Conservation (phyloP, 805 yeast species). For the Cyberlindnera japonica region DNA sequence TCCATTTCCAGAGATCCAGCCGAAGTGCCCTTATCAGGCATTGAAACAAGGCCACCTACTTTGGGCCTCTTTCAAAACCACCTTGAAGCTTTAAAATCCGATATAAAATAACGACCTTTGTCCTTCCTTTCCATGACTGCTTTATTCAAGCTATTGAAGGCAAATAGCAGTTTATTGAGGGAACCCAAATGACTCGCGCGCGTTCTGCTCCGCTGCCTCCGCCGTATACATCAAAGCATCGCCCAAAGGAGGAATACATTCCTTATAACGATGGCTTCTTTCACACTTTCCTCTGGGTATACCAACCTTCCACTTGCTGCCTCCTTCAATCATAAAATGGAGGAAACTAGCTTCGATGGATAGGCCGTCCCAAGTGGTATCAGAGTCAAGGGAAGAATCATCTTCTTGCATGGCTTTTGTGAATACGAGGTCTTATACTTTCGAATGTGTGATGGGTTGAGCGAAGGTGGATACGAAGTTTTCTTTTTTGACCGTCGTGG, state of each 20-base stretch:
- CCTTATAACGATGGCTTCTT: constrained; percentile 38
- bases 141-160: too few species aligned
- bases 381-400: constrained; percentile 46
- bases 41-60: too few species aligned
- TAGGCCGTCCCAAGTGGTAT: constrained; percentile 32
- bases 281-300: constrained; percentile 32
- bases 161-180: too few species aligned
- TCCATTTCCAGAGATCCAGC: too few species aligned
- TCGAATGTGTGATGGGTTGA: constrained; percentile 50
- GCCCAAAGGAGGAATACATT: constrained; percentile 15
- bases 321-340: neutral
- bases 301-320: neutral
- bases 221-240: constrained; percentile 13
- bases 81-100: too few species aligned
- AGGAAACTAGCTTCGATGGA: neutral
- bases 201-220: too few species aligned
- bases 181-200: too few species aligned
- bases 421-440: constrained; percentile 51
- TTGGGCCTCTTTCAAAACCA: too few species aligned
- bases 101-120: too few species aligned
- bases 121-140: too few species aligned
- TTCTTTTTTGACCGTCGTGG: constrained; percentile 76
- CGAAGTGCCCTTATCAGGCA: too few species aligned
- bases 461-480: constrained; percentile 54
- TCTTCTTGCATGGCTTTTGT: constrained; percentile 70